Base-by-base conservation (phyloP, 2,329 filamentous ascomycete genomes). In the Colletotrichum sp. region DNA sequence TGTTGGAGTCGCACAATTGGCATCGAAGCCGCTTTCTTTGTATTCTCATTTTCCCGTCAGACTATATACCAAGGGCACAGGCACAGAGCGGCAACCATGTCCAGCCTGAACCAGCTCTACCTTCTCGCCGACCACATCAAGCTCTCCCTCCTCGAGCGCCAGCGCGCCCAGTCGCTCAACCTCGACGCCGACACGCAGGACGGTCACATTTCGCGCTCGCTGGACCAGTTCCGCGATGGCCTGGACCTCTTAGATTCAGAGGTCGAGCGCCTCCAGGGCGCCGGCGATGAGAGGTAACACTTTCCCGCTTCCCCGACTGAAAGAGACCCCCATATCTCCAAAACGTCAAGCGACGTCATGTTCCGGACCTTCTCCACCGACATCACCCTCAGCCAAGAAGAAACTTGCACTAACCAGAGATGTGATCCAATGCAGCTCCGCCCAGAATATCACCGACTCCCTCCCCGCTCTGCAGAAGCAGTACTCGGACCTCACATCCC, bases 91-190 rank as follows among this genome's bases (percentile, higher is more conserved):
- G 55, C 70, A 76, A 81, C 74, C 80, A 90, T 90, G 89, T 85
- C 88, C 76, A 92, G 89, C 78, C 84, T 90, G 51, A 92, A 91
- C 80, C 96, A 98, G 84, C 93, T 98, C 78, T 95, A 96, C 82
- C 93, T 98, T 68, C 91, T 98, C 72, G 95, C 96, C 80, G 97
- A 99, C 86, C 96, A 98, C 84, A 94, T 98, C 88, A 98, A 98
- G 85, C 91, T 98, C 75, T 98, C 96, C 16, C 90, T 99, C 18
- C 92, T 98, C 31, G 97, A 98, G 86, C 92, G 96, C 72, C 93
- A 98, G 85, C 93, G 96, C 72, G 95, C 96, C 63, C 91, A 95
- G 79, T 94, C 92, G 16, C 89, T 98, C 58, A 92, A 95, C 78
- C 90, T 98, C 70, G 91, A 95, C 73, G 91, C 91, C 65, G 93